phyloP scores from a whole-genome alignment of 2,329 filamentous ascomycete genomes.

The Cladophialophora bantiana region DNA sequence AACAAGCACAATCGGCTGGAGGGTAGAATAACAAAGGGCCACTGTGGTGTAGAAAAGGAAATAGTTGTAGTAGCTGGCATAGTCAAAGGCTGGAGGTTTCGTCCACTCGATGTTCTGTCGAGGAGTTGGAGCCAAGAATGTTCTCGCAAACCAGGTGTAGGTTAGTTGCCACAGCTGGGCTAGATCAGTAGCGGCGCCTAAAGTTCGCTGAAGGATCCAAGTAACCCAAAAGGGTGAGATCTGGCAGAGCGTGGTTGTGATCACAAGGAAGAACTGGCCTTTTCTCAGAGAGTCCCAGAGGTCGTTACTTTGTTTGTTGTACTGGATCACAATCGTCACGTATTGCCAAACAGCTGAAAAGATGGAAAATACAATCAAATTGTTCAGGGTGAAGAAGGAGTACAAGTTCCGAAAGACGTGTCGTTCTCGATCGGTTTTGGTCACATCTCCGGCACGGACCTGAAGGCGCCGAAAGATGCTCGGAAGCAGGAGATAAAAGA shows the following conservation, averaged over 20 bases:
- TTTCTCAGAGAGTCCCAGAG: conserved; percentile 73
- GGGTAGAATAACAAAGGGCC: conserved; percentile 78
- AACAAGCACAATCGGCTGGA: conserved; percentile 86
- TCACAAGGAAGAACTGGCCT: conserved; percentile 65
- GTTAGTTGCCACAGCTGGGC: conserved; percentile 83
- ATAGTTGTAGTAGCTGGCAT: conserved; percentile 97
- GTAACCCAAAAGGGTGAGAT: conserved; percentile 94
- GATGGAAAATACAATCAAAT: conserved; percentile 89
- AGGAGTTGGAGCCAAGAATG: conserved; percentile 85
- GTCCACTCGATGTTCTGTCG: conserved; percentile 91
- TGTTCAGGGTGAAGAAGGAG: conserved; percentile 97
- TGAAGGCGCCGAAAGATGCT: conserved; percentile 89
- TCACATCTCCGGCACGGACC: conserved; percentile 82
- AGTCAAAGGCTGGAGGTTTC: conserved; percentile 90
- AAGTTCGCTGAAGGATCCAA: conserved; percentile 88
- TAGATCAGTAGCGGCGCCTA: conserved; percentile 93
- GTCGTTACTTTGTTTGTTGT: conserved; percentile 63
- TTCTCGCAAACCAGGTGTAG: conserved; percentile 84
- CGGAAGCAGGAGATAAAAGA: conserved; percentile 86
- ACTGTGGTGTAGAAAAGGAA: conserved; percentile 95
- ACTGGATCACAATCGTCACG: conserved; percentile 68
- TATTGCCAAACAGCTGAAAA: conserved; percentile 85
- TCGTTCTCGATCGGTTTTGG: conserved; percentile 88
- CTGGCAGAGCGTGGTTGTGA: conserved; percentile 78
- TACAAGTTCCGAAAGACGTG: conserved; percentile 92